Percentiles rank a stretch among this genome's conserved stretches.
These are phyloP conservation scores for Ophiostoma sp. DNA, from an alignment of 2,329 filamentous ascomycete genomes.

Conservation along the genomic window DNA sequence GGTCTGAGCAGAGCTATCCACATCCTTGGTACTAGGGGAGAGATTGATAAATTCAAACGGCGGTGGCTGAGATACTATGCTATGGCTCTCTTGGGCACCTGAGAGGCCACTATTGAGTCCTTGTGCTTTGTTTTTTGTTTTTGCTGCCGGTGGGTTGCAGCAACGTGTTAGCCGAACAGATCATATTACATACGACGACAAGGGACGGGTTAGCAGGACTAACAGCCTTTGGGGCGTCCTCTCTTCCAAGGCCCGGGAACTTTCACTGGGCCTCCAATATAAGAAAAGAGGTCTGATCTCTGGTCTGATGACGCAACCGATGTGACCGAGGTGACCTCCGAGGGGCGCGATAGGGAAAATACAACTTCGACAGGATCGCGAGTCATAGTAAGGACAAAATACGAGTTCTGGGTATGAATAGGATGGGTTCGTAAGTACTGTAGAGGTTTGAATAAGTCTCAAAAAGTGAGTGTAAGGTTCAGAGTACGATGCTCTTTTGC, in stretches of 20 bases:
- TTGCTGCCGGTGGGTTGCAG: too few species aligned
- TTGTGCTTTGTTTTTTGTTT: not conserved
- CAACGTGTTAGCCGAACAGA: too few species aligned
- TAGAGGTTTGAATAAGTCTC: not conserved
- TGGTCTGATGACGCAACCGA: not conserved
- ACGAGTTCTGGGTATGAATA: too few species aligned
- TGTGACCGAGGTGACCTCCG: not conserved
- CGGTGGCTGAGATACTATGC: not conserved
- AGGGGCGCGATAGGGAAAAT: not conserved
- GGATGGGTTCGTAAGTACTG: too few species aligned
- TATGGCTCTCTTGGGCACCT: too few species aligned
- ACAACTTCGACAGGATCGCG: slow-evolving; percentile 13
- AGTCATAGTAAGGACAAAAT: not conserved
- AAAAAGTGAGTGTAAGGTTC: too few species aligned
- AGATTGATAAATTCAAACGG: slow-evolving; percentile 22
- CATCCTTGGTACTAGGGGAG: not conserved
- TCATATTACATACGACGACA: too few species aligned
- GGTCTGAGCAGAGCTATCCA: not conserved
- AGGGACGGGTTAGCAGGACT: too few species aligned
- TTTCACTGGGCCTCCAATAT: slow-evolving; percentile 2
- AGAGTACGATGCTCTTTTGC: too few species aligned
- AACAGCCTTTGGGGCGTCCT: slow-evolving; percentile 17
- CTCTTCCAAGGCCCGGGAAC: slow-evolving; percentile 22
- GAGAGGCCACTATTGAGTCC: too few species aligned
- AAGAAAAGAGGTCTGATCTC: slow-evolving; percentile 9